Evolutionary conservation across 495 filamentous ascomycete species (phyloP).

Genomic region (Hypoxylon lienhwacheense): DNA sequence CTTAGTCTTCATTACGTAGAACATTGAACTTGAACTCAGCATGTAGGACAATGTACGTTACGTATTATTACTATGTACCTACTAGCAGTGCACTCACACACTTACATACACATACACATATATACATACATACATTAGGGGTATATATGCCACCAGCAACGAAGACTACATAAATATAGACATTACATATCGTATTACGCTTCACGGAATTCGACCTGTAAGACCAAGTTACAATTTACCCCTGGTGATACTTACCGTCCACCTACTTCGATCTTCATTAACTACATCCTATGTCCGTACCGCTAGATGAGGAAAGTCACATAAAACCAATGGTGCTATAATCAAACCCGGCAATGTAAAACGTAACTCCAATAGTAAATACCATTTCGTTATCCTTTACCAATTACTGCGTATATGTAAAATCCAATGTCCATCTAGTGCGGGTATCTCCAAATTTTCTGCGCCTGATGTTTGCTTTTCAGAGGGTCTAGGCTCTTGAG

Average conservation of each 20-base stretch:
- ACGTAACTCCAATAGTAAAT: constrained; percentile 5
- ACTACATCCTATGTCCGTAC: too few species aligned
- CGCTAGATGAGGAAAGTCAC: constrained; percentile 28
- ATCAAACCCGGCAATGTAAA: constrained; percentile 9
- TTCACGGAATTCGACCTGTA: not conserved
- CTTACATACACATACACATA: not conserved
- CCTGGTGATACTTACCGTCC: too few species aligned
- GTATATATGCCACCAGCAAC: constrained; percentile 1
- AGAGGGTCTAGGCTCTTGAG: constrained; percentile 15
- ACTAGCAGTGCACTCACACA: not conserved
- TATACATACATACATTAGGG: not conserved
- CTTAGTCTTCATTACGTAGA: too few species aligned
- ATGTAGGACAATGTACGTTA: not conserved
- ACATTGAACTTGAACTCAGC: not conserved
- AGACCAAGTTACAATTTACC: not conserved
- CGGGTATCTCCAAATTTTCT: constrained; percentile 28
- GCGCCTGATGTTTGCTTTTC: constrained; percentile 24
- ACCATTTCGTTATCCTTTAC: constrained; percentile 16
- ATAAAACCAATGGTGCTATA: too few species aligned
- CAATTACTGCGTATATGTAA: constrained; percentile 16
- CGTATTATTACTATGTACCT: not conserved
- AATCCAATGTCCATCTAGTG: constrained; percentile 23
- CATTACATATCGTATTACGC: constrained; percentile 1
- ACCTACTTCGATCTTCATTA: too few species aligned
- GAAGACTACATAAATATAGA: too few species aligned